Evolutionary conservation across 306 rosid species (phyloP).

Genomic region (Lathyrus aphaca): DNA sequence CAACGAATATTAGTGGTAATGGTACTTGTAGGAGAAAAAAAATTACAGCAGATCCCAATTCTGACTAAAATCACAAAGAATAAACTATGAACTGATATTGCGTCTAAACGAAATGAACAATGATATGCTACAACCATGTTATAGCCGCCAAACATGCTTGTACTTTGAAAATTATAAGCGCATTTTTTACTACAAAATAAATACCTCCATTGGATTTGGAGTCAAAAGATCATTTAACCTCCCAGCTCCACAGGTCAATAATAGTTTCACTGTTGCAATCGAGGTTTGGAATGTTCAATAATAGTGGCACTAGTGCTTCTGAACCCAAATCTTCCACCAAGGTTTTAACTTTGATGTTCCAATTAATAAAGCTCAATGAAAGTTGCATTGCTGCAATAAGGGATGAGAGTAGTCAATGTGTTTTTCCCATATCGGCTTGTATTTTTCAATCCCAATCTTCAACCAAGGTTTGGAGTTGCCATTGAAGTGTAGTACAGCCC

Average conservation of each 20-base stretch:
- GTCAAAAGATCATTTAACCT: constrained; percentile 35
- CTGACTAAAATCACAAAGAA: constrained; percentile 17
- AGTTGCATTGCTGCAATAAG: constrained; percentile 72
- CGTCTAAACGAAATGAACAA: constrained; percentile 17
- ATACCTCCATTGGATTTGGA: constrained; percentile 33
- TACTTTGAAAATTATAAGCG: constrained; percentile 55
- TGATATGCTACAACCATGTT: constrained; percentile 15
- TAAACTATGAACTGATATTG: constrained; percentile 15
- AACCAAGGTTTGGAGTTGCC: constrained; percentile 94
- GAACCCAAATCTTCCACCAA: constrained; percentile 61
- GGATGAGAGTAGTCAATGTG: constrained; percentile 73
- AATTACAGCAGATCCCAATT: constrained; percentile 9
- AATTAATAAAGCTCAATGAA: constrained; percentile 53
- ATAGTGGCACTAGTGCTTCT: constrained; percentile 55
- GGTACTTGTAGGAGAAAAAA: background rate
- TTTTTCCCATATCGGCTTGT: constrained; percentile 89
- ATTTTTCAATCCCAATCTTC: constrained; percentile 90
- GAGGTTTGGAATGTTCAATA: constrained; percentile 47
- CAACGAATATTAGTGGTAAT: background rate
- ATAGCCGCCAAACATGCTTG: constrained; percentile 47
- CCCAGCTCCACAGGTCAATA: constrained; percentile 43
- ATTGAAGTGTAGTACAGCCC: constrained; percentile 84
- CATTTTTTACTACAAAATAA: constrained; percentile 45
- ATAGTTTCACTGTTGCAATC: constrained; percentile 52
- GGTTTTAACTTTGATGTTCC: constrained; percentile 48